These are phyloP conservation scores for Sporothrix phasma DNA, from an alignment of 2,329 filamentous ascomycete species.

Conservation along the genomic window DNA sequence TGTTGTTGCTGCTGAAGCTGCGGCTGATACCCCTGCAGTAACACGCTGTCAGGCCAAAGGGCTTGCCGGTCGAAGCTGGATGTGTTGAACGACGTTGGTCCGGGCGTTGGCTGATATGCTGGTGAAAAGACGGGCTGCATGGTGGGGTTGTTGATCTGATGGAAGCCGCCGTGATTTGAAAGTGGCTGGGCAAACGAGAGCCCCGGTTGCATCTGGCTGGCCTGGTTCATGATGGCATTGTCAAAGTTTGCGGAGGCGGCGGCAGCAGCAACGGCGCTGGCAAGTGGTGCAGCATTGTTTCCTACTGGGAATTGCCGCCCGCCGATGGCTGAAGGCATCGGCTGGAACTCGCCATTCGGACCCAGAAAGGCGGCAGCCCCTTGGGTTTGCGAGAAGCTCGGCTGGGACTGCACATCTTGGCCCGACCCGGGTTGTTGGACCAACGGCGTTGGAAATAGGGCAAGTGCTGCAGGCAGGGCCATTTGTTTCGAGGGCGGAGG, in stretches of 20 bases:
- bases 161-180: constrained; percentile 1
- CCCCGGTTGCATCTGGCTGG: constrained; percentile 1
- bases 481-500: constrained; percentile 77
- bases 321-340: not conserved
- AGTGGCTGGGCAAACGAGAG: not conserved
- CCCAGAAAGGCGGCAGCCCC: not conserved
- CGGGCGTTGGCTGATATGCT: constrained; percentile 29
- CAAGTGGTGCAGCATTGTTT: not conserved
- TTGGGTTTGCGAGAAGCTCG: not conserved
- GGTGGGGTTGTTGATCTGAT: constrained; percentile 19
- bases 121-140: constrained; percentile 24
- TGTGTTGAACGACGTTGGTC: constrained; percentile 33
- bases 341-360: not conserved
- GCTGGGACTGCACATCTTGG: not conserved
- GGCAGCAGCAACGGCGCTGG: constrained; percentile 15
- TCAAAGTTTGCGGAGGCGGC: not conserved
- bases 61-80: constrained; percentile 29
- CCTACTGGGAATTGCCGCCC: not conserved
- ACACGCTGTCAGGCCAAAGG: constrained; percentile 29
- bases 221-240: constrained; percentile 3
- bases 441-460: constrained; percentile 27
- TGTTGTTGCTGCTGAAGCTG: constrained; percentile 24
- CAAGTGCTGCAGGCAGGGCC: constrained; percentile 50
- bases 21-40: constrained; percentile 26
- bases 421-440: constrained; percentile 15